phyloP scores from a whole-genome alignment of 306 rosid species.

The Sphenostylis stenocarpa region DNA sequence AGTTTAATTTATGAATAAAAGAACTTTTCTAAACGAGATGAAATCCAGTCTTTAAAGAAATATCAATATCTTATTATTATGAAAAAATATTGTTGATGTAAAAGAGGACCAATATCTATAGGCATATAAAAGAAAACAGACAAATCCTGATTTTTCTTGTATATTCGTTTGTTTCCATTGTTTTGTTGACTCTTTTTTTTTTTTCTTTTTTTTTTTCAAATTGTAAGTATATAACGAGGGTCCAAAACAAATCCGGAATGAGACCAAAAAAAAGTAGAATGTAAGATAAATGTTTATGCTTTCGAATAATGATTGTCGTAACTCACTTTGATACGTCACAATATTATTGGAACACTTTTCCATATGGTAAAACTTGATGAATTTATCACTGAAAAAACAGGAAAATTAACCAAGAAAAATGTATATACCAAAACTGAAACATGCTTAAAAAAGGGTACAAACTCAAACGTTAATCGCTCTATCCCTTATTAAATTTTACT shows the following conservation, averaged over 20 bases:
- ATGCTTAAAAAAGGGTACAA: neutral
- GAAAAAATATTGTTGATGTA: no score
- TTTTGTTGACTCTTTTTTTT: no score
- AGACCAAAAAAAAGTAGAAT: neutral
- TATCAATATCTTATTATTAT: no score
- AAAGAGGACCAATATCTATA: neutral
- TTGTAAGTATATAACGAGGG: neutral
- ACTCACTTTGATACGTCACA: neutral
- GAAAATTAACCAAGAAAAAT: neutral
- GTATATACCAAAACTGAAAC: neutral
- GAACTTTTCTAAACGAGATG: no score
- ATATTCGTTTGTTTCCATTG: slow-evolving; percentile 5
- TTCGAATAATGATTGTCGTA: slow-evolving; percentile 18
- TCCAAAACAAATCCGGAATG: slow-evolving; percentile 12
- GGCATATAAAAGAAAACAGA: neutral
- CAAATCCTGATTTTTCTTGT: neutral
- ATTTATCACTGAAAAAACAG: neutral
- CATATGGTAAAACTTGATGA: neutral
- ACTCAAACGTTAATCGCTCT: neutral
- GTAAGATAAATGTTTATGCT: neutral
- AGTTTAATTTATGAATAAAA: no score
- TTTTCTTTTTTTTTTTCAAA: no score
- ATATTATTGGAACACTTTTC: neutral
- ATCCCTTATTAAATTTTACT: neutral
- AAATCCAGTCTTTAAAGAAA: no score